These are phyloP conservation scores for Ustilago sp. DNA, from an alignment of 1,284 basidiomycete species.

Conservation along the genomic window DNA sequence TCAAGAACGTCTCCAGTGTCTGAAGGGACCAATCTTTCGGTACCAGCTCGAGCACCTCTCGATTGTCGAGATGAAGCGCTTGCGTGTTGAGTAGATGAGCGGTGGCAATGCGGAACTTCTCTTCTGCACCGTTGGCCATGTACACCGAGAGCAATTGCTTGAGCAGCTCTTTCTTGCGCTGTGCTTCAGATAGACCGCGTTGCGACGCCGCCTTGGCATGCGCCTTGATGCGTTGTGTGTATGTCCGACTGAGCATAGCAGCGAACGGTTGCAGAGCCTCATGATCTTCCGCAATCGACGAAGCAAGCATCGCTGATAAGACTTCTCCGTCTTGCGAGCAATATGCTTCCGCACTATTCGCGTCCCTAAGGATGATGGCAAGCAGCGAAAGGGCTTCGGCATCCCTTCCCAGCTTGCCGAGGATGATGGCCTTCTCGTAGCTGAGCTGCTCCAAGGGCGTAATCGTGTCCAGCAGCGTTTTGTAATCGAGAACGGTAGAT, in stretches of 20 bases:
- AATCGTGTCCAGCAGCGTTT: conserved; percentile 26
- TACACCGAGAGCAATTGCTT: conserved; percentile 49
- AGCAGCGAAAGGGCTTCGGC: conserved; percentile 54
- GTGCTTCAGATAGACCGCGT: conserved; percentile 9
- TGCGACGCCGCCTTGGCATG: conserved; percentile 26
- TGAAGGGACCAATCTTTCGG: conserved; percentile 57
- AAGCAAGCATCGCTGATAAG: conserved; percentile 51
- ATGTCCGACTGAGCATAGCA: conserved; percentile 39
- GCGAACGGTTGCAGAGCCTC: conserved; percentile 38
- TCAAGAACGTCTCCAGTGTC: conserved; percentile 58
- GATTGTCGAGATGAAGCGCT: conserved; percentile 50
- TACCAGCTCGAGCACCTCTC: conserved; percentile 54
- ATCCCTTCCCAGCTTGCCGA: conserved; percentile 53
- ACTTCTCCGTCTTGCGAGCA: conserved; percentile 59
- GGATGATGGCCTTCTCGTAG: conserved; percentile 57
- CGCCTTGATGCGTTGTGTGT: conserved; percentile 39
- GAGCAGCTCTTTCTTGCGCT: conserved; percentile 40
- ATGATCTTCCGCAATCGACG: conserved; percentile 43
- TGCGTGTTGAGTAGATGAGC: conserved; percentile 62
- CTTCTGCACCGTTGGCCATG: conserved; percentile 48
- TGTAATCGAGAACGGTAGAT: conserved; percentile 46
- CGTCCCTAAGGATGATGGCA: conserved; percentile 54
- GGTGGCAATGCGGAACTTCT: conserved; percentile 51
- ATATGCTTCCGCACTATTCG: conserved; percentile 61
- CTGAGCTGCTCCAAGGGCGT: conserved; percentile 18